Conservation (phyloP, 805 yeast genomes). For the Barnettozyma californica region DNA sequence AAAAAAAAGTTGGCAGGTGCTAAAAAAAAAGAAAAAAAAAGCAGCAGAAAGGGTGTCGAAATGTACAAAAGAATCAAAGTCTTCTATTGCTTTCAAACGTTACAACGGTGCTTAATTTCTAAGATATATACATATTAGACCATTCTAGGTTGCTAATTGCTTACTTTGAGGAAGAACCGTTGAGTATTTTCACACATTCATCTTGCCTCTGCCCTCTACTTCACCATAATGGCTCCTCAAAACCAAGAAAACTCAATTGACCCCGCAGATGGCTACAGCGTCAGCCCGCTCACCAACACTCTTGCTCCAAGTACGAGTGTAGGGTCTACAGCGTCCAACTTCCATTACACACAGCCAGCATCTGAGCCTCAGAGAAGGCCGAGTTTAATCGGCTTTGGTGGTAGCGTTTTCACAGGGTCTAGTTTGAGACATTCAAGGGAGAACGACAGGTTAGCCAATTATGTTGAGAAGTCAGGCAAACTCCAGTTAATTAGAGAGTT, state of each 20-base stretch:
- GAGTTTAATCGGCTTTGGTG: slow-evolving; percentile 18
- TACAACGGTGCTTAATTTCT: background rate
- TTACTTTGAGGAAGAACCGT: background rate
- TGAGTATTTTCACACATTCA: background rate
- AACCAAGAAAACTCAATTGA: background rate
- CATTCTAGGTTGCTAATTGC: background rate
- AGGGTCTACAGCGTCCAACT: background rate
- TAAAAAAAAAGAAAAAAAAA: too few relatives aligned
- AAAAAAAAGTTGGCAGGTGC: too few relatives aligned
- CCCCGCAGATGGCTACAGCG: slow-evolving; percentile 3
- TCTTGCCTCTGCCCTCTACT: background rate
- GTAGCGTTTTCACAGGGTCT: slow-evolving; percentile 12
- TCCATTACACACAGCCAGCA: background rate
- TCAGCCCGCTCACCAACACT: background rate
- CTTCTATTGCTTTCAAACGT: background rate
- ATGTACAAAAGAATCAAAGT: background rate
- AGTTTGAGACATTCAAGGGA: slow-evolving; percentile 18
- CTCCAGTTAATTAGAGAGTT: slow-evolving; percentile 28
- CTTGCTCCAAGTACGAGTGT: background rate
- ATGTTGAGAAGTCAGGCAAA: slow-evolving; percentile 15
- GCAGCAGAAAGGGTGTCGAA: background rate
- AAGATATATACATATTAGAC: too few relatives aligned
- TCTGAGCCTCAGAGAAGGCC: slow-evolving; percentile 10
- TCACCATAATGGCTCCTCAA: background rate
- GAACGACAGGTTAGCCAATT: slow-evolving; percentile 18